These are phyloP conservation scores for Tetrahymena malaccensis DNA, from an alignment of 73 alveolate species.

Conservation along the genomic window DNA sequence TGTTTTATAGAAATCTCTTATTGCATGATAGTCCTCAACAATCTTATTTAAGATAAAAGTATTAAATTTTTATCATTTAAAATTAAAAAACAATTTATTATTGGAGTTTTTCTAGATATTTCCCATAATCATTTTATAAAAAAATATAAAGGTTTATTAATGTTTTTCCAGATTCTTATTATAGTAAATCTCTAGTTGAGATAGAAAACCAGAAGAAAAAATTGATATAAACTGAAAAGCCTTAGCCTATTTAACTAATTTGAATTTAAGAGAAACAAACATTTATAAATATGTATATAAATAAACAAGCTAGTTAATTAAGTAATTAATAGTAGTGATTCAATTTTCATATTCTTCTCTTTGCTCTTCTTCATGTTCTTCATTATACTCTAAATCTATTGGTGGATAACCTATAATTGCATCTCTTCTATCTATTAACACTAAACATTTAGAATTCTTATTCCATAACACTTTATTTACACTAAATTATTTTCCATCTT, in stretches of 20 bases:
- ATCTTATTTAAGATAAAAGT: background rate
- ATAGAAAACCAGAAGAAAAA: background rate
- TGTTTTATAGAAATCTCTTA: background rate
- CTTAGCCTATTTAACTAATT: background rate
- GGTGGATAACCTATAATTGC: constrained; percentile 78
- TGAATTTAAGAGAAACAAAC: background rate
- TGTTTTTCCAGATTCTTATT: background rate
- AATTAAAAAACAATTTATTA: background rate
- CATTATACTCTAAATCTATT: constrained; percentile 29
- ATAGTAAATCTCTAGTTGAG: background rate
- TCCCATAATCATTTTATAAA: background rate
- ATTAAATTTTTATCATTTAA: background rate
- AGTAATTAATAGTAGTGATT: background rate
- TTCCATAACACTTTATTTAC: constrained; percentile 83
- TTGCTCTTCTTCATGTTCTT: background rate
- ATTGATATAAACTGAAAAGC: background rate
- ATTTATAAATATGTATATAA: background rate
- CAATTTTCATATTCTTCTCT: background rate
- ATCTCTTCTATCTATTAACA: constrained; percentile 64
- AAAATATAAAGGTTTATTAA: background rate
- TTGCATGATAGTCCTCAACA: background rate
- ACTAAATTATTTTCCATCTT: constrained; percentile 46
- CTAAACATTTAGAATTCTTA: constrained; percentile 69
- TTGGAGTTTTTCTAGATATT: background rate
- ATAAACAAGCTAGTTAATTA: background rate